phyloP scores from a whole-genome alignment of 106 monocot genomes.

The Amphibolis antarctica region DNA sequence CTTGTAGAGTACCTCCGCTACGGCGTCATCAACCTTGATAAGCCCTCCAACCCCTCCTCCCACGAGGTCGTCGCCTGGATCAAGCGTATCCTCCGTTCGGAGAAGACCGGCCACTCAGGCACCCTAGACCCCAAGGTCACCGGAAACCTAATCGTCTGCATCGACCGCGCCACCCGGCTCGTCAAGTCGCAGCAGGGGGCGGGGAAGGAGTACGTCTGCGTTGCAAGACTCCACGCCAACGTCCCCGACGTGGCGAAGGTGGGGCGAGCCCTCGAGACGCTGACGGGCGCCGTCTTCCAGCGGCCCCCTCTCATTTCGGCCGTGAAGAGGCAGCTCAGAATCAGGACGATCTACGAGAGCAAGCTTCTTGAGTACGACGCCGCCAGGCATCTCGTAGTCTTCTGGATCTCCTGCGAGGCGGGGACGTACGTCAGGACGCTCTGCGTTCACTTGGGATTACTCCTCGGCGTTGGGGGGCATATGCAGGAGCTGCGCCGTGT shows the following conservation, averaged over 20 bases:
- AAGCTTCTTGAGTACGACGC: constrained; percentile 82
- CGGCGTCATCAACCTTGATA: constrained; percentile 91
- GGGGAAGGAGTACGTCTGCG: constrained; percentile 94
- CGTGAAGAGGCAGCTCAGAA: constrained; percentile 75
- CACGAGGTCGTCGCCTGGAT: constrained; percentile 98
- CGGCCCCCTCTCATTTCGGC: constrained; percentile 83
- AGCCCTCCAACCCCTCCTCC: constrained; percentile 85
- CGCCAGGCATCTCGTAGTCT: constrained; percentile 56
- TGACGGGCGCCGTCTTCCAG: constrained; percentile 91
- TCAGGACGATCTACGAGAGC: constrained; percentile 82
- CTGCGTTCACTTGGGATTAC: constrained; percentile 71
- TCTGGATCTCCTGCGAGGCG: constrained; percentile 93
- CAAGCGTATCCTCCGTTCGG: constrained; percentile 68
- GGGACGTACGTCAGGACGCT: constrained; percentile 85
- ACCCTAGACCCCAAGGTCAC: constrained; percentile 97
- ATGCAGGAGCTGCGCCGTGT: constrained; percentile 95
- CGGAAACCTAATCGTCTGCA: constrained; percentile 90
- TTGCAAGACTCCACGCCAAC: constrained; percentile 45
- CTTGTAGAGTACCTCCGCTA: constrained; percentile 58
- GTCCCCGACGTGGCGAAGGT: constrained; percentile 46
- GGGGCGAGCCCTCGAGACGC: constrained; percentile 65
- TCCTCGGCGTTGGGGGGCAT: constrained; percentile 76
- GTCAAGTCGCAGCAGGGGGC: constrained; percentile 98
- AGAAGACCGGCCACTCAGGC: constrained; percentile 92
- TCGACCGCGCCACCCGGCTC: constrained; percentile 88